Evolutionary conservation across 768 basidiomycete genomes (phyloP).

Genomic region (Lactifluus echinatus): DNA sequence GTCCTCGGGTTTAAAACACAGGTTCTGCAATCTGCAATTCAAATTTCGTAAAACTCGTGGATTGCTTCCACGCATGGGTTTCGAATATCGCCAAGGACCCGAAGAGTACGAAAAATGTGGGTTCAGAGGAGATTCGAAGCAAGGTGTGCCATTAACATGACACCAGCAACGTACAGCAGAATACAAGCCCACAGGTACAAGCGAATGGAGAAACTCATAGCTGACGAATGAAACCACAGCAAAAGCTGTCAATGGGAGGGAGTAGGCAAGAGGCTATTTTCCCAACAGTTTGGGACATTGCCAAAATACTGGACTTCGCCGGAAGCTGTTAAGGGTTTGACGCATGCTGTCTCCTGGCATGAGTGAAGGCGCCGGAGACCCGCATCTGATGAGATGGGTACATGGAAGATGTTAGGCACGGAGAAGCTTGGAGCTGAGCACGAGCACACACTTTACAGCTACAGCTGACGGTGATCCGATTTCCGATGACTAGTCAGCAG

Average conservation of each 20-base stretch:
- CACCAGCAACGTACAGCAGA: neutral
- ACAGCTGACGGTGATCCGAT: neutral
- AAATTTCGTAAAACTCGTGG: neutral
- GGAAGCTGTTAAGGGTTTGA: neutral
- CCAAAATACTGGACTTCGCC: neutral
- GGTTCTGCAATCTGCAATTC: neutral
- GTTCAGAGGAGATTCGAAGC: neutral
- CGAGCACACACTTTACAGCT: neutral
- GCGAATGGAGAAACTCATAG: too few species aligned
- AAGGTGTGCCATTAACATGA: neutral
- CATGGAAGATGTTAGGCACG: neutral
- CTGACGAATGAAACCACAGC: too few species aligned
- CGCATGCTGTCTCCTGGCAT: neutral
- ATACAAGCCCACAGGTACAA: too few species aligned
- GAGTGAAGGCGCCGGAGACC: neutral
- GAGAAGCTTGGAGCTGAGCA: neutral
- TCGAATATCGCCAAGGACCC: neutral
- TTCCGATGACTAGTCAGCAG: neutral
- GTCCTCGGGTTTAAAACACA: slow-evolving; percentile 11
- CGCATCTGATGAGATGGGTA: slow-evolving; percentile 8
- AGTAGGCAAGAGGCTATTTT: too few species aligned
- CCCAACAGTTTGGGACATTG: neutral
- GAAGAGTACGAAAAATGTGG: neutral
- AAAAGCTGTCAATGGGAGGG: too few species aligned
- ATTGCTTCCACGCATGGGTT: neutral